Base-by-base conservation (phyloP, 2,329 filamentous ascomycete species). In the Diaporthe vaccinii region DNA sequence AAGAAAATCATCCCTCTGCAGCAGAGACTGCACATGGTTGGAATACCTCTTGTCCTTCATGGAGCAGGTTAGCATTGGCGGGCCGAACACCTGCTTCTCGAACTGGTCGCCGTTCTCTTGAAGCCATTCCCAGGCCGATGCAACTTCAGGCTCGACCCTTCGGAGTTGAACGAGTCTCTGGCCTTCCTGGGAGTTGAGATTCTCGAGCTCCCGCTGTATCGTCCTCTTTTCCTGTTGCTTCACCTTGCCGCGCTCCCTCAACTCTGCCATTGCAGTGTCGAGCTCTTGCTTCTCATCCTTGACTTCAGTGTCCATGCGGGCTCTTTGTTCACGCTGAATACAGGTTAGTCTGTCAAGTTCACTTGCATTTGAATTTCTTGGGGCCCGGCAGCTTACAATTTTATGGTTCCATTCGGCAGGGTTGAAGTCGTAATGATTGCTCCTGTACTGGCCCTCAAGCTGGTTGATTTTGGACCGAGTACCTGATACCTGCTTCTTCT, bases 111-210 rank as follows among this genome's bases (percentile, higher is more conserved):
- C 89, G 81, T 99, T 91, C 3, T 91, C 83, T 80, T 94, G 89
- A 70, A 98, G 89, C 96, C 96, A 99, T 57, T 92, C 88, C 92
- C 95, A 98, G 2, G 92, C 95, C 78, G 82, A 86, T 15, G 89
- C 89, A 3, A 93, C 91, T 74, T 98, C 94, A 0, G 81, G 81
- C 15, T 92, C 93, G 0, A 89, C 22, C 8, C 82, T 87, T 71
- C 86, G 87, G 73, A 99, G 88, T 78, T 93, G 91, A 67, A 85
- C 90, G 73, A 93, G 86, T 78, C 95, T 93, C 80, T 94, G 93
- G 8, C 95, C 96, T 76, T 92, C 88, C 79, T 94, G 91, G 1
- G 95, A 96, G 68, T 95, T 89, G 20, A 98, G 87, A 25, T 86
- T 89, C 34, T 86, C 82, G 31, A 94, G 82, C 22, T 92, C 89